A percentile compares a stretch with the other conserved stretches of the same genome.
Evolutionary conservation across 768 basidiomycete genomes (phyloP).

Genomic region (Pholiota microspora): DNA sequence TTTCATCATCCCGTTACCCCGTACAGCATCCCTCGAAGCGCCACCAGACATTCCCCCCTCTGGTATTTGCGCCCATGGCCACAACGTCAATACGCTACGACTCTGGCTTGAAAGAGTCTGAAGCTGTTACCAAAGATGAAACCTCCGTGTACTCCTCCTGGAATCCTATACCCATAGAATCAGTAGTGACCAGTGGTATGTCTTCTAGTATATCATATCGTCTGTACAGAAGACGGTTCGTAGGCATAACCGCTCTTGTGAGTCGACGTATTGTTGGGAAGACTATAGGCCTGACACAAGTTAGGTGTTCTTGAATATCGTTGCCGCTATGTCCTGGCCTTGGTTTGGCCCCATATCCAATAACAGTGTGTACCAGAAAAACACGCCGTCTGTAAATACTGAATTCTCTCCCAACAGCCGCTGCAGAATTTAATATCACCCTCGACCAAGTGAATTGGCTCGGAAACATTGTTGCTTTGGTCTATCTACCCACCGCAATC

Average conservation of each 20-base stretch:
- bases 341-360: conserved; percentile 88
- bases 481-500: conserved; percentile 64
- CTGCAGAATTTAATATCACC: conserved; percentile 62
- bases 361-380: conserved; percentile 39
- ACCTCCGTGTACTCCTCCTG: background rate
- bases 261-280: conserved; percentile 18
- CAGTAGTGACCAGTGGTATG: background rate
- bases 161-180: background rate
- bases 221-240: conserved; percentile 69
- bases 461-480: conserved; percentile 60
- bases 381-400: background rate
- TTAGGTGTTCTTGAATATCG: conserved; percentile 61
- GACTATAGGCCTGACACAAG: background rate
- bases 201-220: conserved; percentile 36
- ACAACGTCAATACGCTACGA: background rate
- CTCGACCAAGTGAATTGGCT: conserved; percentile 80
- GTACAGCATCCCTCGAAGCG: no score
- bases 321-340: conserved; percentile 65
- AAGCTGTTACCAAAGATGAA: background rate
- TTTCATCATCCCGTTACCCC: no score
- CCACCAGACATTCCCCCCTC: no score
- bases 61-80: background rate
- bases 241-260: conserved; percentile 63
- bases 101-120: background rate
- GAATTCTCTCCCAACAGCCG: conserved; percentile 38